phyloP scores from a whole-genome alignment of 345 rosid species.

The Aquilaria yunnanensis region DNA sequence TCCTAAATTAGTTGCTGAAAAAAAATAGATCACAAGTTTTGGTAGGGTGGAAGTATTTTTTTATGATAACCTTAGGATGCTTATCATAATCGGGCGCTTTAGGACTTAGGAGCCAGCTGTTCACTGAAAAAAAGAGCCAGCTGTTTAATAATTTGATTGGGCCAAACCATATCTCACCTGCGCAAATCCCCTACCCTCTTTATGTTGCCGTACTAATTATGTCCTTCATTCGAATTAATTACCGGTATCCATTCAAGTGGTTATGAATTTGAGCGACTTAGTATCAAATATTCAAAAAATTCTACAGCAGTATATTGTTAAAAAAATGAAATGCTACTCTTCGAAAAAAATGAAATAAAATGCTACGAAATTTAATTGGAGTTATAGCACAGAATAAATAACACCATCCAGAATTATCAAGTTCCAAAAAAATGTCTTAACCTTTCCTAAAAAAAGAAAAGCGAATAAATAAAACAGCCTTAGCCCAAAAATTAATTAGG shows the following conservation, averaged over 20 bases:
- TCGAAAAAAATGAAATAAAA: not conserved
- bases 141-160: not conserved
- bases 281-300: too few relatives aligned
- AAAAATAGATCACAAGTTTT: too few relatives aligned
- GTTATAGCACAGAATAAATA: not conserved
- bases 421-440: not conserved
- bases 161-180: conserved; percentile 2
- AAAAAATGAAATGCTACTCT: too few relatives aligned
- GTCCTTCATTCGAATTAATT: not conserved
- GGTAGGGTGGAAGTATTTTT: too few relatives aligned
- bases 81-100: too few relatives aligned
- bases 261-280: too few relatives aligned
- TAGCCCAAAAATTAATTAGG: not conserved
- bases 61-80: too few relatives aligned
- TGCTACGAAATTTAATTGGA: not conserved
- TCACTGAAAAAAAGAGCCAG: conserved; percentile 11
- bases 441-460: not conserved
- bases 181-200: not conserved
- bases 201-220: not conserved
- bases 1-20: not conserved
- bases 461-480: not conserved
- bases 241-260: not conserved
- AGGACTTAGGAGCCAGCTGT: conserved; percentile 1
- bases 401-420: not conserved
- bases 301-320: too few relatives aligned